Base-by-base conservation (phyloP, 2,329 filamentous ascomycete species). In the Magnaporthiopsis incrustans region DNA sequence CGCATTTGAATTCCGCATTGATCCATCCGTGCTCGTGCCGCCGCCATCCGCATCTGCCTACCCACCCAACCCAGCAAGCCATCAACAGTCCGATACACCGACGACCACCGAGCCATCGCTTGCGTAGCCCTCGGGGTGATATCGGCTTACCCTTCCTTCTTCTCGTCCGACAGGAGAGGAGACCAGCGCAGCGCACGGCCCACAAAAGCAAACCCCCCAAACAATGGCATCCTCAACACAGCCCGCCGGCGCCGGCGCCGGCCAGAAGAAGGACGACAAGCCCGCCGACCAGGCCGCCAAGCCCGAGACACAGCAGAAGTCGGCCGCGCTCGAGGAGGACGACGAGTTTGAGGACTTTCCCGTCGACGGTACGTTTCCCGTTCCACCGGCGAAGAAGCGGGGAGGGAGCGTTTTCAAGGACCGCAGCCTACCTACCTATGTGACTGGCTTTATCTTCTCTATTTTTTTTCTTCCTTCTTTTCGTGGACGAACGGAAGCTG, bases 321-420 rank as follows among this genome's bases (percentile, higher is more conserved):
- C 81, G 64, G 80, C 88, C 44, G 85, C 90, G 65, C 84, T 98
- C 33, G 95, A 97, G 77, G 95, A 99, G 76, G 95, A 99, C 74
- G 95, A 99, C 77, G 95, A 99, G 80, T 99, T 99, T 73, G 95
- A 99, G 76, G 95, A 99, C 77, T 99, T 99, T 73, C 95, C 95
- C 32, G 90, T 96, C 64, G 94, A 99, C 79, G 92, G 95, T 97
- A 78, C 57, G 80, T 68, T 53, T 30, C 32, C 44, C 44, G 35
- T 14, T 1, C 18, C 44, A 6, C 12, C 12, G 44, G 22, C 22
- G 15, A 44, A 44, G 38, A 44, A 44, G 38, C 38, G 38, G 44
- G n/a, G 18, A 4, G 7, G 44, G 22, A 11, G 38, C 38, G 15
- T 44, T 44, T 44, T 6, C 32, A 7, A 44, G 15, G 12, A 14